Base-by-base conservation (phyloP, 306 rosid species). In the Prunus davidiana region DNA sequence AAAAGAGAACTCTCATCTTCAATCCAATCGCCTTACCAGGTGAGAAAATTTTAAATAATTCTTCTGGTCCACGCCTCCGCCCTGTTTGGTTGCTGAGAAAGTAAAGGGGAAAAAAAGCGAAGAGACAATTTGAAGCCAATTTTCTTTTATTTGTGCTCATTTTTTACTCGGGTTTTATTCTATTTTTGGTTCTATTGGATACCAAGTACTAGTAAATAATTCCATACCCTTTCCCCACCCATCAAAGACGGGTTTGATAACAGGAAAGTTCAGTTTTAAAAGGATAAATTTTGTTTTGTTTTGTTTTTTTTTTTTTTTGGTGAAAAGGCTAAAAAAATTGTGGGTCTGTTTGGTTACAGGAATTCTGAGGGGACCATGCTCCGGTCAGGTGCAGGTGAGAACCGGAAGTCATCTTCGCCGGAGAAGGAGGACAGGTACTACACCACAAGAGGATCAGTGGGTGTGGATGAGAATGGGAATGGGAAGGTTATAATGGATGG, bases 361-460 rank as follows among this genome's bases (percentile, higher is more conserved):
- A 81, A 78, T 77, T 87, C 85, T 11, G 93, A 86, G 28, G 85
- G 86, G 69, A 74, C 87, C 12, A 68, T 81, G 73, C 91, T 81
- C 47, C 83, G 90, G 55, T 83, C 88, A 1, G 51, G 64, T 27
- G 88, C 64, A 2, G 89, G 78, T 6, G 89, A 86, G 6, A 74
- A 56, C 43, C 62, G 88, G 82, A 89, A 89, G 81, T 76, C 91
- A 34, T 76, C 88, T 8, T 88, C 91, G 52, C 97, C 91, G 72
- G 97, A 89, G 85, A 87, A 87, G 86, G 97, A 91, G 54, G 96
- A 91, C 19, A 85, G 97, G 64, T 91, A 84, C 84, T 87, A 89
- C 67, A 82, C 91, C 15, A 91, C 91, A 2, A 86, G 97, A 60
- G 97, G 97, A 2, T 86, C 96, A 3, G 83, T 80, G 74, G 88